phyloP scores from a whole-genome alignment of 192 early-diverging fungal species.

The Backusella psychrophila region DNA sequence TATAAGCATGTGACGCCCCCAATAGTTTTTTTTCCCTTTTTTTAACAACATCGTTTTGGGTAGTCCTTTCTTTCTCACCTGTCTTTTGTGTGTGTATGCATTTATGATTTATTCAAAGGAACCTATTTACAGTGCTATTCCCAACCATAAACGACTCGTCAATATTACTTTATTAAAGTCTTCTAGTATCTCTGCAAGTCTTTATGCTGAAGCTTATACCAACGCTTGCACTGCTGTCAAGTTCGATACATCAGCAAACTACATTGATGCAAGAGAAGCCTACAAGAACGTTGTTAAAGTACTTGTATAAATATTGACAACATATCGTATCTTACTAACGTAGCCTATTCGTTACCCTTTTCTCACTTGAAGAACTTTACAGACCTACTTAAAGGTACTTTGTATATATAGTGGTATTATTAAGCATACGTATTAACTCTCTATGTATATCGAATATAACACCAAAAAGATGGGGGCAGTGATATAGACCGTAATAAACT shows the following conservation, averaged over 20 bases:
- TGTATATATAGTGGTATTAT: not conserved
- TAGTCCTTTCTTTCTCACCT: not conserved
- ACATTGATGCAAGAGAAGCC: slow-evolving; percentile 21
- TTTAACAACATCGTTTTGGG: not conserved
- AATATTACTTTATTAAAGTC: slow-evolving; percentile 1
- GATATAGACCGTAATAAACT: slow-evolving; percentile 14
- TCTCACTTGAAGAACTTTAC: not conserved
- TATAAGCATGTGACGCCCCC: not conserved
- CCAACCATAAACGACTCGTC: not conserved
- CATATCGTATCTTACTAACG: not conserved
- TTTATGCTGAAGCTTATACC: slow-evolving; percentile 11
- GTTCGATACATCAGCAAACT: slow-evolving; percentile 18
- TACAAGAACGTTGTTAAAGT: slow-evolving; percentile 31
- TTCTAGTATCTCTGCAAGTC: not conserved
- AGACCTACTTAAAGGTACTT: not conserved
- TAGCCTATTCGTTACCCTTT: not conserved
- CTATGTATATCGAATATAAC: not conserved
- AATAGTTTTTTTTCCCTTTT: not conserved
- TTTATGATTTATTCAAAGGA: slow-evolving; percentile 11
- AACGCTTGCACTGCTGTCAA: slow-evolving; percentile 30
- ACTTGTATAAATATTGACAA: not conserved
- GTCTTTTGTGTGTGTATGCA: not conserved
- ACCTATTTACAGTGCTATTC: not conserved
- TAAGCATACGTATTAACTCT: not conserved
- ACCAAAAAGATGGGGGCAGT: not conserved